Base-by-base conservation (phyloP, 2,329 filamentous ascomycete species). In the Thelonectria blattea region DNA sequence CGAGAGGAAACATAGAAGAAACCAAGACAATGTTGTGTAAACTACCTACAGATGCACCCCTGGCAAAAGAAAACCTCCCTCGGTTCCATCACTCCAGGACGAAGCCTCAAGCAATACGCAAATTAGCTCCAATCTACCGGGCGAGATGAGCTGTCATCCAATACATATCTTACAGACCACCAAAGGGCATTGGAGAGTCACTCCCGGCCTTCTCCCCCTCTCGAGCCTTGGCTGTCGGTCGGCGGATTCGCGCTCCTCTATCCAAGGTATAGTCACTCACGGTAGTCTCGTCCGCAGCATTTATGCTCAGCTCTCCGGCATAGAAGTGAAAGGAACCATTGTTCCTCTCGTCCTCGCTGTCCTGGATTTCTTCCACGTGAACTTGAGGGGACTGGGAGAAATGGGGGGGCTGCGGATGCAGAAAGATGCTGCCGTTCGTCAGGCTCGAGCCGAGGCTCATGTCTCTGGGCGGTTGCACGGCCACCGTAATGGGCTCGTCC, bases 221-320 rank as follows among this genome's bases (percentile, higher is more conserved):
- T 34, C 74, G 68, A 56, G 76, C 73, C 48, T 78, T 78, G 9
- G 74, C 73, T 2, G 76, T 74, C 47, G 65, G 69, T 18, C 76
- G 72, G 41, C 76, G 71, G 24, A 69, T 73, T 53, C 76, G 70
- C 22, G 62, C 60, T 17, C 66, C 68, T 43, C 74, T 66, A 32
- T 72, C 68, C 46, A 64, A 63, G 22, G 67, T 64, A 47, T 68
- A 65, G 52, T 70, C 67, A 14, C 75, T 59, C 18, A 75, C 59
- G 30, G 73, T 70, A 32, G 76, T 73, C 51, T 72, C 65, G 34
- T 75, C 70, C 6, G 72, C 73, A 10, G 74, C 71, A 4, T 70
- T 71, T 5, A 68, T 63, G 9, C 61, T 63, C 10, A 54, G 57
- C 2, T 60, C 56, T 9, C 63, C 61, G 15, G 68, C 51, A 32